Evolutionary conservation across 2,329 filamentous ascomycete genomes (phyloP).

Genomic region (Scopulariopsis brevicaulis): DNA sequence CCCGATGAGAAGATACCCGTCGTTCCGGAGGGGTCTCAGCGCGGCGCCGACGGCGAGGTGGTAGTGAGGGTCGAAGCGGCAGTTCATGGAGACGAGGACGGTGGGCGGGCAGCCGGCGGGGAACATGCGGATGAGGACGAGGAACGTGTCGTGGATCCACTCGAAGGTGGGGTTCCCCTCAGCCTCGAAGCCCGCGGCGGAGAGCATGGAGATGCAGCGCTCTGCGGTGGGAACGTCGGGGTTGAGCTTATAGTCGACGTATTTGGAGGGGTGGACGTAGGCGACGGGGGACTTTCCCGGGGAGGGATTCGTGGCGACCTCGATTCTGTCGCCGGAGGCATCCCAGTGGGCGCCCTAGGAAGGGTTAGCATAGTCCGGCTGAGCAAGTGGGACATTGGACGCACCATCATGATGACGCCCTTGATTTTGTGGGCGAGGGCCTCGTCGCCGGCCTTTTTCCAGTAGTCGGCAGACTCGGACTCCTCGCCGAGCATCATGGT

Average conservation of each 20-base stretch:
- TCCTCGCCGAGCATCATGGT: conserved; percentile 63
- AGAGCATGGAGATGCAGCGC: conserved; percentile 36
- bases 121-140: conserved; percentile 61
- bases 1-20: conserved; percentile 40
- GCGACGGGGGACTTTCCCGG: conserved; percentile 53
- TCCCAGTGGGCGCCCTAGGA: conserved; percentile 55
- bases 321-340: conserved; percentile 38
- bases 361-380: not conserved
- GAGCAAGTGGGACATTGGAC: not conserved
- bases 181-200: conserved; percentile 38
- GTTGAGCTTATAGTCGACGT: conserved; percentile 47
- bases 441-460: conserved; percentile 53
- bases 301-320: conserved; percentile 48
- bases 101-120: conserved; percentile 53
- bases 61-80: conserved; percentile 25
- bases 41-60: conserved; percentile 42
- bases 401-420: conserved; percentile 54
- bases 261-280: conserved; percentile 55
- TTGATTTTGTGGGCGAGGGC: conserved; percentile 38
- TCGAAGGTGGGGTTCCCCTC: conserved; percentile 44
- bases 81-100: conserved; percentile 20
- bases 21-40: conserved; percentile 41
- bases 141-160: conserved; percentile 64
- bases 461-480: conserved; percentile 48
- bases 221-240: conserved; percentile 43